These are phyloP conservation scores for Delphinella strobiligena DNA, from an alignment of 2,329 filamentous ascomycete species.

Conservation along the genomic window DNA sequence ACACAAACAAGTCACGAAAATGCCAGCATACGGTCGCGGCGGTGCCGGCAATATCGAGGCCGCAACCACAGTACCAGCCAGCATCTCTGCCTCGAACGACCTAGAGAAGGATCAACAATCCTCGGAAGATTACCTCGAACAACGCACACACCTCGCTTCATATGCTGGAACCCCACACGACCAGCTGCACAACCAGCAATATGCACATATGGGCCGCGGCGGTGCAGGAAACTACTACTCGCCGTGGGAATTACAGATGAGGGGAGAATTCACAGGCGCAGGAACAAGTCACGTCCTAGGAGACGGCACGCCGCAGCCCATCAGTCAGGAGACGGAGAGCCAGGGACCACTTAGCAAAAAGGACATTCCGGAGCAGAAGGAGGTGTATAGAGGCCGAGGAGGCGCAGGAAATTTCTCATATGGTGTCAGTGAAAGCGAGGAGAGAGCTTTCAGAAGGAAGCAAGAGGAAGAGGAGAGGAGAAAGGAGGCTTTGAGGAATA, in stretches of 20 bases:
- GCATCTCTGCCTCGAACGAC: conserved; percentile 21
- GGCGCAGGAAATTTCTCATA: conserved; percentile 37
- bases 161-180: conserved; percentile 10
- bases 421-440: conserved; percentile 19
- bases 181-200: conserved; percentile 20
- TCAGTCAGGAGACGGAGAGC: background rate
- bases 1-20: background rate
- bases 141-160: conserved; percentile 3
- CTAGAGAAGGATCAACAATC: conserved; percentile 25
- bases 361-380: background rate
- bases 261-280: conserved; percentile 24
- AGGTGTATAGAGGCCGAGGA: conserved; percentile 23
- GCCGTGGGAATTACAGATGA: conserved; percentile 26
- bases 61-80: conserved; percentile 9
- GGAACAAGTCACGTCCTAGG: conserved; percentile 13
- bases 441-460: conserved; percentile 16
- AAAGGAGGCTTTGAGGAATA: conserved; percentile 18
- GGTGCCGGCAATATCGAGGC: conserved; percentile 33
- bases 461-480: conserved; percentile 17
- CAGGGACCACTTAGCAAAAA: background rate
- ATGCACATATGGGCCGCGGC: conserved; percentile 33
- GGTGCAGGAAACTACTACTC: conserved; percentile 36
- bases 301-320: conserved; percentile 9
- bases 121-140: conserved; percentile 10
- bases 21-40: conserved; percentile 24